Evolutionary conservation across 805 yeast species (phyloP).

Genomic region (Kluyveromyces nonfermentans): DNA sequence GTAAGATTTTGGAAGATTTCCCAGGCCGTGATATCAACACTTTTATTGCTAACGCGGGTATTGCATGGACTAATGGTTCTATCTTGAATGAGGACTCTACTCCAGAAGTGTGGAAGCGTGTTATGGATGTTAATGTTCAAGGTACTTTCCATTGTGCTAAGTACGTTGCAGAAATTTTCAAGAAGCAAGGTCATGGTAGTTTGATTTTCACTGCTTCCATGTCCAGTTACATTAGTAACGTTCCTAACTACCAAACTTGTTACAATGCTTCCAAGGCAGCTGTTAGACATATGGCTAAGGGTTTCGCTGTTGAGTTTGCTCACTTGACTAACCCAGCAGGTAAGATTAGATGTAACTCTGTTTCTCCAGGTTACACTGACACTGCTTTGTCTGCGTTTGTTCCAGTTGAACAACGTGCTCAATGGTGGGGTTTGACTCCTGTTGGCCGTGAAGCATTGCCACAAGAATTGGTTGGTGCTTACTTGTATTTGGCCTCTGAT

Average conservation of each 20-base stretch:
- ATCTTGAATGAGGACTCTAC: constrained; percentile 33
- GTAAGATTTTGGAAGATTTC: constrained; percentile 48
- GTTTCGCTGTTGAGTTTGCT: constrained; percentile 78
- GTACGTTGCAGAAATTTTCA: constrained; percentile 62
- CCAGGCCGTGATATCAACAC: constrained; percentile 64
- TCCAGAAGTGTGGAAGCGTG: constrained; percentile 54
- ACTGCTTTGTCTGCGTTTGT: constrained; percentile 53
- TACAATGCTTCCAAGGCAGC: constrained; percentile 90
- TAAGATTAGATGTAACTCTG: constrained; percentile 52
- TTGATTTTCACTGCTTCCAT: constrained; percentile 80
- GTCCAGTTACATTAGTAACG: constrained; percentile 80
- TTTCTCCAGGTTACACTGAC: constrained; percentile 76
- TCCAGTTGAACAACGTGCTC: constrained; percentile 36
- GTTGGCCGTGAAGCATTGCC: constrained; percentile 69
- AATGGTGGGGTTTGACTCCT: constrained; percentile 50
- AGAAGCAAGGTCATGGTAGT: constrained; percentile 43
- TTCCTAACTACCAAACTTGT: constrained; percentile 79
- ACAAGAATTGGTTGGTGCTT: constrained; percentile 70
- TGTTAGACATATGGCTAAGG: constrained; percentile 64
- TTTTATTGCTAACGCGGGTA: constrained; percentile 86
- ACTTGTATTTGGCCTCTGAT: constrained; percentile 67
- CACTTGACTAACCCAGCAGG: constrained; percentile 14
- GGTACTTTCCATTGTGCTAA: constrained; percentile 77
- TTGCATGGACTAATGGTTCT: constrained; percentile 70
- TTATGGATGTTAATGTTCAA: constrained; percentile 67